Percentiles rank a stretch among this genome's conserved stretches.
Conservation (phyloP, 2,329 filamentous ascomycete genomes). For the Beauveria sp. region DNA sequence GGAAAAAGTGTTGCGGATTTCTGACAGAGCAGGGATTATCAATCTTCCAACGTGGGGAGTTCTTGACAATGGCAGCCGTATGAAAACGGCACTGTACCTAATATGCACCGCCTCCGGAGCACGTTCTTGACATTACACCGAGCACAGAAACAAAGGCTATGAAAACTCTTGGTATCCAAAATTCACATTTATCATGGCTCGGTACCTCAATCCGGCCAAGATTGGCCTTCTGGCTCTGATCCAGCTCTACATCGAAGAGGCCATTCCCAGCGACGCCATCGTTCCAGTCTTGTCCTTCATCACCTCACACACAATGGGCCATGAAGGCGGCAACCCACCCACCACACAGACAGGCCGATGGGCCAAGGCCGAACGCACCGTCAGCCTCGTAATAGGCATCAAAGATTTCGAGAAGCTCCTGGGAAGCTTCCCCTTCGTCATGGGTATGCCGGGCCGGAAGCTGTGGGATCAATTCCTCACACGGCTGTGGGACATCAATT, state of each 20-base stretch:
- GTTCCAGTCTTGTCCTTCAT: constrained; percentile 74
- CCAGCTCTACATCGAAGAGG: constrained; percentile 69
- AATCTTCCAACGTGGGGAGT: too few species aligned
- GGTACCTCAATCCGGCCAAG: constrained; percentile 83
- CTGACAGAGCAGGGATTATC: not conserved
- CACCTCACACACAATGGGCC: constrained; percentile 58
- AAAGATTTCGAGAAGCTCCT: constrained; percentile 54
- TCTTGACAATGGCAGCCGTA: not conserved
- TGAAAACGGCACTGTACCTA: not conserved
- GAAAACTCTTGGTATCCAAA: not conserved
- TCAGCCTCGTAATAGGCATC: constrained; percentile 46
- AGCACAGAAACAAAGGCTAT: not conserved
- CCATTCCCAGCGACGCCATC: constrained; percentile 61
- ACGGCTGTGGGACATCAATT: constrained; percentile 77
- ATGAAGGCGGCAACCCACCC: constrained; percentile 20
- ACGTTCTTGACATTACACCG: not conserved
- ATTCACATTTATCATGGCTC: constrained; percentile 51
- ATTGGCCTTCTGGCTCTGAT: constrained; percentile 74
- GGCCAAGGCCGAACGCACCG: constrained; percentile 40
- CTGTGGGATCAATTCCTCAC: constrained; percentile 82
- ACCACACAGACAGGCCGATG: constrained; percentile 30
- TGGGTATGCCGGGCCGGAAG: constrained; percentile 63
- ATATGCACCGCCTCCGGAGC: not conserved
- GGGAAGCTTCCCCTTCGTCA: constrained; percentile 40
- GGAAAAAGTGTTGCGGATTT: not conserved